phyloP scores from a whole-genome alignment of 75 land plant genomes.

The Sequoia sempervirens region DNA sequence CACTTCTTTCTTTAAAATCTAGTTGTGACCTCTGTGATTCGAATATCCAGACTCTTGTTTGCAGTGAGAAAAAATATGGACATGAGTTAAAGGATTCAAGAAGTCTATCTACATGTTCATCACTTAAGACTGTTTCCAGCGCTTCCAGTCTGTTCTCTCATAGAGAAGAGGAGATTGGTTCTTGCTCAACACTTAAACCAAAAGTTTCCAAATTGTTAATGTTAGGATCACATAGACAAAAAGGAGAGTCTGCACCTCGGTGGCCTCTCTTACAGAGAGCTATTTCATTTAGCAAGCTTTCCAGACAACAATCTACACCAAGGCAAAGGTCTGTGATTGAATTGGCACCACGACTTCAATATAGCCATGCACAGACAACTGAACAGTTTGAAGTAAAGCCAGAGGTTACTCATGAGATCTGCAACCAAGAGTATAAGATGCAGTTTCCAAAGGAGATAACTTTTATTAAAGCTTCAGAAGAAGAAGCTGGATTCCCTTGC shows the following conservation, averaged over 20 bases:
- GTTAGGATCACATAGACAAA: not conserved
- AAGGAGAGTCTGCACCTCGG: conserved; percentile 20
- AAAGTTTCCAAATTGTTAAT: not conserved
- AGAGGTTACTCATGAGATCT: not conserved
- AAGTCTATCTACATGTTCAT: not conserved
- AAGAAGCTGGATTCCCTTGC: conserved; percentile 2
- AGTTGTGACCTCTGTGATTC: not conserved
- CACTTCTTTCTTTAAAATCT: not conserved
- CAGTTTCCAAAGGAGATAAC: not conserved
- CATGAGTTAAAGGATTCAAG: not conserved
- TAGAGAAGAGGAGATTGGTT: conserved; percentile 1
- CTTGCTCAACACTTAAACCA: not conserved
- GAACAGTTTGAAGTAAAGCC: not conserved
- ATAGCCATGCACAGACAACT: conserved; percentile 21
- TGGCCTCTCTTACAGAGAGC: conserved; percentile 58
- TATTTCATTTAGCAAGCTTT: conserved; percentile 14
- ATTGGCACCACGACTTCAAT: conserved; percentile 75
- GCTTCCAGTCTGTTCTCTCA: not conserved
- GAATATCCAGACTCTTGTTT: not conserved
- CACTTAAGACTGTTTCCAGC: not conserved
- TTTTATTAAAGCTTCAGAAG: not conserved
- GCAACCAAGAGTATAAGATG: not conserved
- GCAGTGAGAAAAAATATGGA: conserved; percentile 1
- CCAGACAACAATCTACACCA: conserved; percentile 10
- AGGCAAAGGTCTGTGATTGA: conserved; percentile 59